A percentile compares a stretch with the other conserved stretches of the same genome.
phyloP scores from a whole-genome alignment of 2,329 filamentous ascomycete species.

The Fusarium floridanum region DNA sequence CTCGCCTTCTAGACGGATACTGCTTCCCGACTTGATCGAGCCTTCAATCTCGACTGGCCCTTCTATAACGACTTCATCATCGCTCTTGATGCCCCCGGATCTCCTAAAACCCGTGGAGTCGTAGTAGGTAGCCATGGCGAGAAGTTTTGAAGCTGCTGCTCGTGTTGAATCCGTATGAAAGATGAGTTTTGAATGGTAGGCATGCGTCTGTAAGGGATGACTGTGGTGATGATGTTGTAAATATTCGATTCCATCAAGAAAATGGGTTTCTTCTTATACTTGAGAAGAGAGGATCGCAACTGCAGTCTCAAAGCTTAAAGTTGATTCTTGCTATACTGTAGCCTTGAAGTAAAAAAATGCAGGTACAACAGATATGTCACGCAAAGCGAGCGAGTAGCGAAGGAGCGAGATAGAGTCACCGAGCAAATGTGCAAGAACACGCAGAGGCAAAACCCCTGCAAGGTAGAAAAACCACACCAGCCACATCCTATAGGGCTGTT shows the following conservation, averaged over 20 bases:
- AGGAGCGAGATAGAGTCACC: not conserved
- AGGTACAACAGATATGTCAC: not conserved
- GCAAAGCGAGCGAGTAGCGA: not conserved
- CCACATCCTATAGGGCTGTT: conserved; percentile 36
- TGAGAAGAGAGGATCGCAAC: not conserved
- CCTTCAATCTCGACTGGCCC: conserved; percentile 63
- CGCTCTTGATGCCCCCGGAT: conserved; percentile 58
- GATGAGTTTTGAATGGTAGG: not conserved
- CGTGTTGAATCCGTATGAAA: not conserved
- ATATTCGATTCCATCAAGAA: not conserved
- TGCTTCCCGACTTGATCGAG: conserved; percentile 60
- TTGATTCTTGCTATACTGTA: not conserved
- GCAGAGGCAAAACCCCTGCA: conserved; percentile 11
- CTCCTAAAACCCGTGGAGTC: conserved; percentile 45
- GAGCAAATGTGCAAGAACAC: not conserved
- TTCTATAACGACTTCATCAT: conserved; percentile 54
- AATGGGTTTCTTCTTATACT: not conserved
- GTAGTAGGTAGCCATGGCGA: conserved; percentile 47
- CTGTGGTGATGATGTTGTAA: not conserved
- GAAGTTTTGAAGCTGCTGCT: not conserved
- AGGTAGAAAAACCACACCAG: not conserved
- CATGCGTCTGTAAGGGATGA: not conserved
- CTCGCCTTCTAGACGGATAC: conserved; percentile 59
- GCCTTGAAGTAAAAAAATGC: not conserved
- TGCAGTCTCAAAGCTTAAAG: not conserved